phyloP scores from a whole-genome alignment of 2,329 filamentous ascomycete genomes.

The Aspergillus brasiliensis region DNA sequence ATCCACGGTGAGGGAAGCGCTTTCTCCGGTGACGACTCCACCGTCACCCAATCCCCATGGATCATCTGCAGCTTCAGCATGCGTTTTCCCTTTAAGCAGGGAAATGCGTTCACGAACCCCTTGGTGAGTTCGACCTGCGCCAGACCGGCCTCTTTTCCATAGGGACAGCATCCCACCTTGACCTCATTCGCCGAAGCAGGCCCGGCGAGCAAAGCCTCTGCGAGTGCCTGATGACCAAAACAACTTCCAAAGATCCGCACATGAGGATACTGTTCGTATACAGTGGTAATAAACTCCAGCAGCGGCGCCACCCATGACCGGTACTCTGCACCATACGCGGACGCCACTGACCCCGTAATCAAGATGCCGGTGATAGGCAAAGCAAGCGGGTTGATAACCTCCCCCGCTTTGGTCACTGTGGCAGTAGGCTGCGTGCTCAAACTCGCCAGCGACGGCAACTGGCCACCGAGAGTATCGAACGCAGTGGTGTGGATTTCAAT shows the following conservation, averaged over 20 bases:
- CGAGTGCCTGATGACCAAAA: constrained; percentile 37
- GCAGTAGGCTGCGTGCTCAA: constrained; percentile 21
- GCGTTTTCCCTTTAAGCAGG: not conserved
- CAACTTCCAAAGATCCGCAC: constrained; percentile 39
- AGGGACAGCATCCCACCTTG: constrained; percentile 22
- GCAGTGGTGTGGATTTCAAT: constrained; percentile 32
- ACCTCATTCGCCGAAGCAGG: not conserved
- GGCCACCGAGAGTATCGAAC: constrained; percentile 36
- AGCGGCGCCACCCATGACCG: constrained; percentile 34
- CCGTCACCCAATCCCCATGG: constrained; percentile 35
- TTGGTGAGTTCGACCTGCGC: constrained; percentile 26
- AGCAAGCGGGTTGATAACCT: constrained; percentile 9
- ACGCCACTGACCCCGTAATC: constrained; percentile 35
- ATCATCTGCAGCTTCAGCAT: constrained; percentile 36
- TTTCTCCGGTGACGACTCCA: not conserved
- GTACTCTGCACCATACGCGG: constrained; percentile 29
- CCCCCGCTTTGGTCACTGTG: not conserved
- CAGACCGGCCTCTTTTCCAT: constrained; percentile 36
- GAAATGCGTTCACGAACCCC: constrained; percentile 14
- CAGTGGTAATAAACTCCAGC: constrained; percentile 27
- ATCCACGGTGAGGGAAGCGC: constrained; percentile 22
- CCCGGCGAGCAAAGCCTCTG: constrained; percentile 16
- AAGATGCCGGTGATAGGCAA: constrained; percentile 31
- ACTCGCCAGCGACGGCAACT: constrained; percentile 27
- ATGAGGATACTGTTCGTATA: constrained; percentile 29